A percentile compares a stretch with the other conserved stretches of the same genome.
Conservation (phyloP, 1,284 basidiomycete genomes). For the Ceratobasidium sp. region DNA sequence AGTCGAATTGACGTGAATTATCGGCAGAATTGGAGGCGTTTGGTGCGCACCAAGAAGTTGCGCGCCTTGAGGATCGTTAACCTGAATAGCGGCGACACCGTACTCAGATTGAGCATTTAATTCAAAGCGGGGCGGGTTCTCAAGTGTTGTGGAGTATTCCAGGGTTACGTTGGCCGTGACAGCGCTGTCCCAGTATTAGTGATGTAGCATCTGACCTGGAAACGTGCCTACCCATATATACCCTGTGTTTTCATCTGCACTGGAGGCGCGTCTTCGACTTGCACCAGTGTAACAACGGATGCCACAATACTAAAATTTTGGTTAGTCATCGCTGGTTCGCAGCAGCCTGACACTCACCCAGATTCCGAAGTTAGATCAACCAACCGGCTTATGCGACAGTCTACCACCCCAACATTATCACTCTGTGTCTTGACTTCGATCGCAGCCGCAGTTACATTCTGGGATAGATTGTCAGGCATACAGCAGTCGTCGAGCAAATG, state of each 20-base stretch:
- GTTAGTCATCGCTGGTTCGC: background rate
- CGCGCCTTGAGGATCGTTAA: constrained; percentile 3
- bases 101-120: background rate
- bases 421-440: background rate
- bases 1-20: background rate
- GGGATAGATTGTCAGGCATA: background rate
- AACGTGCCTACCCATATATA: background rate
- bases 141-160: background rate
- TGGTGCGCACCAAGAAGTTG: background rate
- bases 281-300: background rate
- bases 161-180: background rate
- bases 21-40: background rate
- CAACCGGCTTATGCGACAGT: background rate
- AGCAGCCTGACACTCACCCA: background rate
- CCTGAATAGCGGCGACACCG: background rate
- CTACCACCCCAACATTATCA: background rate
- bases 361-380: background rate
- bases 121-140: background rate
- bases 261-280: background rate
- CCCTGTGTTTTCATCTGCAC: background rate
- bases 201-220: background rate
- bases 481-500: too few relatives aligned
- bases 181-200: background rate
- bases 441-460: background rate
- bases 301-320: background rate